These are phyloP conservation scores for Clathrus columnatus DNA, from an alignment of 768 basidiomycete genomes.

Conservation along the genomic window DNA sequence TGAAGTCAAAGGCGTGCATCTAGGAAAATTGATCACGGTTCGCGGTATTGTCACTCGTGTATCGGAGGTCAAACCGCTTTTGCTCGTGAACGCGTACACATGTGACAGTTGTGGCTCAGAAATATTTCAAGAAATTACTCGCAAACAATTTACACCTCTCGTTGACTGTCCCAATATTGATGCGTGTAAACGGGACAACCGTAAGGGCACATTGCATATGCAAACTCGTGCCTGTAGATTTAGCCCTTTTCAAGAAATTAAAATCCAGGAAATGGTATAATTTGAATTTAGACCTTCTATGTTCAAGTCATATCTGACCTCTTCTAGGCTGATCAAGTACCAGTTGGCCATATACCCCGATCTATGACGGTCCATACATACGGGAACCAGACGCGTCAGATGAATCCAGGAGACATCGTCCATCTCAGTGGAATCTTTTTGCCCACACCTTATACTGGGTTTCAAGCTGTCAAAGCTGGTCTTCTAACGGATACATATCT, in stretches of 20 bases:
- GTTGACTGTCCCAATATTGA: constrained; percentile 79
- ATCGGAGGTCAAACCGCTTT: constrained; percentile 95
- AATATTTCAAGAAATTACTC: constrained; percentile 94
- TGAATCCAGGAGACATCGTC: constrained; percentile 95
- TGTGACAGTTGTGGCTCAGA: constrained; percentile 98
- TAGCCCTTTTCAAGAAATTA: constrained; percentile 96
- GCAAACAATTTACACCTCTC: constrained; percentile 85
- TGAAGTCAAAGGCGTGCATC: constrained; percentile 73
- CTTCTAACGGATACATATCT: constrained; percentile 96
- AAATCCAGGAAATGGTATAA: constrained; percentile 95
- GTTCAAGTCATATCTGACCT: constrained; percentile 7
- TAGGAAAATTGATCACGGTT: constrained; percentile 92
- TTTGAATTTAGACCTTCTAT: not conserved
- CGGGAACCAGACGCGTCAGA: constrained; percentile 77
- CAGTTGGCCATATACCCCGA: constrained; percentile 96
- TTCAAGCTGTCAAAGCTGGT: constrained; percentile 93
- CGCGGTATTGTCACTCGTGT: constrained; percentile 98
- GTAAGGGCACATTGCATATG: constrained; percentile 92
- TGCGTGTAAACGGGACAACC: constrained; percentile 78
- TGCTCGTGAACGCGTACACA: constrained; percentile 95
- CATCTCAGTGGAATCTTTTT: constrained; percentile 96
- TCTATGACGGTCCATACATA: constrained; percentile 97
- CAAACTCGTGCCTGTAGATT: constrained; percentile 97
- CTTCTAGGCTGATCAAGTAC: constrained; percentile 92
- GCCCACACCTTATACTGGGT: constrained; percentile 95